Conservation (phyloP, 2,329 filamentous ascomycete species). For the Graphium sp. region DNA sequence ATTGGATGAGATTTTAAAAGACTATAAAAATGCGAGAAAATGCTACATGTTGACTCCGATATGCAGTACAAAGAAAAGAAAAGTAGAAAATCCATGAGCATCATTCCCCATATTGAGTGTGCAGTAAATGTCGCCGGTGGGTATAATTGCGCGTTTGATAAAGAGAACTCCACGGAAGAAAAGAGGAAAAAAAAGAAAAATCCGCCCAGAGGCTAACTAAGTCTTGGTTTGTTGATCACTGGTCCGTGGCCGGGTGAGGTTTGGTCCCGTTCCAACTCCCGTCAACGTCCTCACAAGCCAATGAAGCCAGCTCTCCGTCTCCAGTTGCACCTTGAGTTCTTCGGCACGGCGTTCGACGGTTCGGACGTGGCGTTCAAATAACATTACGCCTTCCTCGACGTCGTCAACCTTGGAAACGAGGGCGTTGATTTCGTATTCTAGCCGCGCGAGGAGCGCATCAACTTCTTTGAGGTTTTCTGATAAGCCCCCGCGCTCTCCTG, state of each 20-base stretch:
- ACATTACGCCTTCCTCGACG: constrained; percentile 64
- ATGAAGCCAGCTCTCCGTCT: constrained; percentile 45
- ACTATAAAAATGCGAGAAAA: too few relatives aligned
- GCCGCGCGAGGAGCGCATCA: constrained; percentile 63
- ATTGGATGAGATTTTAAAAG: too few relatives aligned
- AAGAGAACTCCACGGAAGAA: too few relatives aligned
- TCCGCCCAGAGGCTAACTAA: too few relatives aligned
- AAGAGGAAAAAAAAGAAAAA: too few relatives aligned
- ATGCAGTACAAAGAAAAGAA: too few relatives aligned
- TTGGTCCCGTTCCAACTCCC: constrained; percentile 41
- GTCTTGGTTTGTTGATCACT: too few relatives aligned
- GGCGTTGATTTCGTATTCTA: constrained; percentile 81
- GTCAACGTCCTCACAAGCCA: constrained; percentile 47
- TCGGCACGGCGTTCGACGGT: constrained; percentile 51
- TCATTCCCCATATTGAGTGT: too few relatives aligned
- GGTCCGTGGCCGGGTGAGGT: constrained; percentile 20
- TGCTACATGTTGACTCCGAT: too few relatives aligned
- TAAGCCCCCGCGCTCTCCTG: constrained; percentile 50
- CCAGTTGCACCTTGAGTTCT: constrained; percentile 43
- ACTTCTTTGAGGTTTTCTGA: constrained; percentile 62
- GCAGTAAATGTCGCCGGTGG: too few relatives aligned
- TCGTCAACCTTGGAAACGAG: constrained; percentile 71
- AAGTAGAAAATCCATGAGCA: too few relatives aligned
- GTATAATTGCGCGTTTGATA: too few relatives aligned
- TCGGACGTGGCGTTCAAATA: constrained; percentile 64